phyloP scores from a whole-genome alignment of 768 basidiomycete species.

The Termitomyces sp. region DNA sequence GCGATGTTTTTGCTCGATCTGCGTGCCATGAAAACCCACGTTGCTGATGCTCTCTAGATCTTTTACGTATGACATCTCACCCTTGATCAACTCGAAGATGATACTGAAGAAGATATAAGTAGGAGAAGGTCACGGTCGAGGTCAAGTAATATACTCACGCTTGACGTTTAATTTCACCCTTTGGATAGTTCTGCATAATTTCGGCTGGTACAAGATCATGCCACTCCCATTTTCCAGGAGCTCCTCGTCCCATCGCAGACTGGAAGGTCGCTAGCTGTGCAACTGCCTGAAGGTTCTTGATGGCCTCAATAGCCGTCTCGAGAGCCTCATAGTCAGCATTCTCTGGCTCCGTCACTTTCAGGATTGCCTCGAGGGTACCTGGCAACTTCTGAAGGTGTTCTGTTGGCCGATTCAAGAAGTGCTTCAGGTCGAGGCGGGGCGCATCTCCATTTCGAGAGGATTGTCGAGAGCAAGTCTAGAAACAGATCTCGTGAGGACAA shows the following conservation, averaged over 20 bases:
- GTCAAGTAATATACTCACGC: slow-evolving; percentile 45
- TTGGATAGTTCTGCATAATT: slow-evolving; percentile 50
- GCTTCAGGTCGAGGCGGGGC: slow-evolving; percentile 58
- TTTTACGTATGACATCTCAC: slow-evolving; percentile 92
- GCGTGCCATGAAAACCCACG: slow-evolving; percentile 35
- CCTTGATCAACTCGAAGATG: slow-evolving; percentile 92
- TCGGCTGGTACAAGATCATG: slow-evolving; percentile 78
- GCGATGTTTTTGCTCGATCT: not conserved
- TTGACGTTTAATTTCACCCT: slow-evolving; percentile 79
- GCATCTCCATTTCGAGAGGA: slow-evolving; percentile 32
- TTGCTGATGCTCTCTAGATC: slow-evolving; percentile 83
- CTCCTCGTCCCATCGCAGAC: slow-evolving; percentile 78
- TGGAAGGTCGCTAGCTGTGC: slow-evolving; percentile 90
- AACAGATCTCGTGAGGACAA: not conserved
- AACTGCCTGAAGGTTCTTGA: slow-evolving; percentile 74
- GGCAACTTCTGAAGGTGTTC: slow-evolving; percentile 85
- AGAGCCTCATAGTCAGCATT: slow-evolving; percentile 84
- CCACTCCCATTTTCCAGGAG: slow-evolving; percentile 84
- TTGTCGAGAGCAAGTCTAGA: slow-evolving; percentile 38
- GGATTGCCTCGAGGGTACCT: slow-evolving; percentile 78
- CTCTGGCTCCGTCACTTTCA: slow-evolving; percentile 72
- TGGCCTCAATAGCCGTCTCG: slow-evolving; percentile 76
- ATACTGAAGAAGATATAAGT: slow-evolving; percentile 42
- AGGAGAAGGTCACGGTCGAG: not conserved
- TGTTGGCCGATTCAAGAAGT: slow-evolving; percentile 72